Base-by-base conservation (phyloP, 495 filamentous ascomycete species). In the Margaritispora aquatica region DNA sequence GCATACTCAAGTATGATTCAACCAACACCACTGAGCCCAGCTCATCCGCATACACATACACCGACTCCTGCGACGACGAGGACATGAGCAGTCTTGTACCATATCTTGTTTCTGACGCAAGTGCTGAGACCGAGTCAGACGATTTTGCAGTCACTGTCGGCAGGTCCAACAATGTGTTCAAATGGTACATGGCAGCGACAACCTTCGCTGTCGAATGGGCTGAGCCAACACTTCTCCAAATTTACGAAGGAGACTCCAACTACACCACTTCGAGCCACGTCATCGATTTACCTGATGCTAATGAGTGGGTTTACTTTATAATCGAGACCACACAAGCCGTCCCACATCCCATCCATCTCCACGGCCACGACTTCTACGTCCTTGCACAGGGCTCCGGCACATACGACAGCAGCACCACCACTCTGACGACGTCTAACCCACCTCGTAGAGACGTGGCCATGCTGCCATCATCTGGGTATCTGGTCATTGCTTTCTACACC, bases 291-390 rank as follows among this genome's bases (percentile, higher is more conserved):
- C 62, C 58, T 48, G 70, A 75, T 23, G 48, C 62, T 5, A 66
- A 71, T 8, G 63, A 74, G 73, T 20, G 74, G 13, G 77, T 86
- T 31, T 81, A 86, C 54, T 66, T 87, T 21, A 69, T 87, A 22
- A 73, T 86, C 48, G 82, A 86, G 68, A 86, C 85, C 66, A 71
- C 77, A 49, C 80, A 84, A 49, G 71, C 72, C 61, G 80, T 80
- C 41, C 71, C 75, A 57, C 84, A 87, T 54, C 84, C 84, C 0
- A 80, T 84, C 68, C 84, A 87, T 38, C 71, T 85, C n/a, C 79
- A 82, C 27, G 52, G 52, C 26, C 52, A 54, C 19, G 52, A 54
- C 24, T 54, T 54, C 29, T 36, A 36, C n/a, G 31, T 54, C 31
- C 52, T 54, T 23, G 52, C 52, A 10, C 52, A 54, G 27, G 52